Conservation (phyloP, 768 basidiomycete genomes). For the Lepiota brunneoincarnata region DNA sequence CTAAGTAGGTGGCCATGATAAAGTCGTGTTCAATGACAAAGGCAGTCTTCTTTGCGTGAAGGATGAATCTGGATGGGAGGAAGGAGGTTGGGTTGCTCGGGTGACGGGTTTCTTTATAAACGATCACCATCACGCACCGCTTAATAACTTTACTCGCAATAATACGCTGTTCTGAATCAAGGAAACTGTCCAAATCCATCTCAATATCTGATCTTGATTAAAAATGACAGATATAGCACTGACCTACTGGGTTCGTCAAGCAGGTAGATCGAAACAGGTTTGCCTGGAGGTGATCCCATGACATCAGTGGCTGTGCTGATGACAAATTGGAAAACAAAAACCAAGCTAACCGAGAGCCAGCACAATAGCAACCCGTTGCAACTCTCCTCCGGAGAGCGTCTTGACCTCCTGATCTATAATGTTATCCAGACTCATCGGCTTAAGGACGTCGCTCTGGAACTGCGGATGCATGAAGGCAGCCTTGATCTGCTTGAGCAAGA, state of each 20-base stretch:
- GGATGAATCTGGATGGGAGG: slow-evolving; percentile 64
- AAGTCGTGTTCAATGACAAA: slow-evolving; percentile 99
- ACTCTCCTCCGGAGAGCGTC: slow-evolving; percentile 96
- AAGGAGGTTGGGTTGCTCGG: background rate
- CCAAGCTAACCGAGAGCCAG: slow-evolving; percentile 73
- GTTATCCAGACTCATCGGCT: slow-evolving; percentile 93
- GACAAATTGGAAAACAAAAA: background rate
- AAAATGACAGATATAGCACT: slow-evolving; percentile 19
- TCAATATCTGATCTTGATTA: background rate
- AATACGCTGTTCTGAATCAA: slow-evolving; percentile 99
- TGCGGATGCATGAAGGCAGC: slow-evolving; percentile 98
- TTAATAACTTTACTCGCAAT: slow-evolving; percentile 98
- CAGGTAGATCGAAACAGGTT: slow-evolving; percentile 85
- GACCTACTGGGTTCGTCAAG: slow-evolving; percentile 91
- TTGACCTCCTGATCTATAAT: slow-evolving; percentile 98
- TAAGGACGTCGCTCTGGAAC: slow-evolving; percentile 97
- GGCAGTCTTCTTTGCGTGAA: slow-evolving; percentile 96
- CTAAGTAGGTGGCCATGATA: slow-evolving; percentile 99
- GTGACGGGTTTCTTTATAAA: background rate
- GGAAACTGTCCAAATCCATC: slow-evolving; percentile 55
- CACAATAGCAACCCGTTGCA: slow-evolving; percentile 96
- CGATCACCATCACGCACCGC: slow-evolving; percentile 45
- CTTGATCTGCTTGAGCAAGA: slow-evolving; percentile 93
- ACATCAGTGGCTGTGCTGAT: background rate
- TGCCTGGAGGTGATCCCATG: slow-evolving; percentile 36